Base-by-base conservation (phyloP, 1,284 basidiomycete species). In the Pterulicium gracile region DNA sequence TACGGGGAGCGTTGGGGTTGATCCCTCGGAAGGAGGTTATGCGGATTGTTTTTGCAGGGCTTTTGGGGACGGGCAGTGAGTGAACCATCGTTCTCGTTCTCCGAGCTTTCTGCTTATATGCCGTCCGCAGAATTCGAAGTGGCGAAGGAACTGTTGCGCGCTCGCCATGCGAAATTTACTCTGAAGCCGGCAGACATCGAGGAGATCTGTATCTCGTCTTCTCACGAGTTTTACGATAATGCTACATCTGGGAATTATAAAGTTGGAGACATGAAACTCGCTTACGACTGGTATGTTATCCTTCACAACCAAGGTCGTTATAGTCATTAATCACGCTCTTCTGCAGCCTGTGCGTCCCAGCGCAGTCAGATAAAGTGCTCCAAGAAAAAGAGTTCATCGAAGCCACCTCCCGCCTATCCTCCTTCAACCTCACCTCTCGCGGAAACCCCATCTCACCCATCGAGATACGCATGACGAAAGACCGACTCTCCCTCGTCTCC, bases 221-320 rank as follows among this genome's bases (percentile, higher is more conserved):
- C 89, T 4, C 74, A 78, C 42, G 93, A 96, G 65, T 82, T 94
- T 53, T 97, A 96, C 62, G 90, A 96, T 59, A 95, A 95, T 54
- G 87, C 94, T 3, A 82, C 75, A 51, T 87, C 82, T 1, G 93
- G 90, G 2, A 97, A 96, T 57, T 85, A 91, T 57, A 87, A 91
- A 54, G 76, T 79, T 42, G 92, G 92, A 3, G 89, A 94, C 45
- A 96, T 97, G 92, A 94, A 91, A 62, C 68, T 91, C 34, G 93
- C 93, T 1, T 93, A 93, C 61, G 89, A 95, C 49, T 95, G 92
- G 93, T 94, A 60, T 59, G 75, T 59, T 27, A 40, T 50, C 14
- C 36, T 43, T 21, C 47, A 2, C 23, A 43, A 19, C 46, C 22
- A 27, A 13, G 19, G 15, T 5, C n/a, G 19, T 27, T 34, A 47